These are phyloP conservation scores for Hyaloscypha finlandica DNA, from an alignment of 495 filamentous ascomycete genomes.

Conservation along the genomic window DNA sequence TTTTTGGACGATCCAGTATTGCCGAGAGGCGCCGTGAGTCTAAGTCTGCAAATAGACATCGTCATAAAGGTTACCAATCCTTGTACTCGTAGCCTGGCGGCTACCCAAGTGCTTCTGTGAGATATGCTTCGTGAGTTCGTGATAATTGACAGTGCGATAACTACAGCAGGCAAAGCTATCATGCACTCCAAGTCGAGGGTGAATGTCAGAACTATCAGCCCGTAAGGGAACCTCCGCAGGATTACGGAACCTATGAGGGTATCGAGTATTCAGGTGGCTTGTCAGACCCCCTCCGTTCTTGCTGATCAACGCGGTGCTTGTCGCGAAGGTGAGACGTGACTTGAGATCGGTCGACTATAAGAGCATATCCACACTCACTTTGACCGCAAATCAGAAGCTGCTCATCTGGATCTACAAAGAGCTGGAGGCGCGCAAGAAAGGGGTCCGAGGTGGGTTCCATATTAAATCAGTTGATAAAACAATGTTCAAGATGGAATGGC, in stretches of 20 bases:
- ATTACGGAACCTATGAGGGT: conserved; percentile 15
- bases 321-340: conserved; percentile 15
- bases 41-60: too few species aligned
- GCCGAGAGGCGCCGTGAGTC: too few species aligned
- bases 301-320: conserved; percentile 8
- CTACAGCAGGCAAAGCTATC: conserved; percentile 14
- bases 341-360: conserved; percentile 10
- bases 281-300: conserved; percentile 11
- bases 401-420: too few species aligned
- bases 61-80: too few species aligned
- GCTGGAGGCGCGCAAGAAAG: too few species aligned
- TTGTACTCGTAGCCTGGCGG: too few species aligned
- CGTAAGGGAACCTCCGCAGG: conserved; percentile 12
- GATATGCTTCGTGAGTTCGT: conserved; percentile 16
- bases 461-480: too few species aligned
- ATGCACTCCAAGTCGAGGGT: conserved; percentile 13
- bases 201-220: conserved; percentile 13
- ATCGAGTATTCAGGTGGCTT: conserved; percentile 7
- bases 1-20: too few species aligned
- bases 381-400: conserved; percentile 14
- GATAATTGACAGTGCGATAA: conserved; percentile 16
- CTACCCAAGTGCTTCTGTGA: too few species aligned
- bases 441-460: too few species aligned
- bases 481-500: too few species aligned
- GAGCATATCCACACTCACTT: conserved; percentile 18